Evolutionary conservation across 345 rosid species (phyloP), one percentile per base, ranked within the genome.

Genomic region (Salix arbutifolia): DNA sequence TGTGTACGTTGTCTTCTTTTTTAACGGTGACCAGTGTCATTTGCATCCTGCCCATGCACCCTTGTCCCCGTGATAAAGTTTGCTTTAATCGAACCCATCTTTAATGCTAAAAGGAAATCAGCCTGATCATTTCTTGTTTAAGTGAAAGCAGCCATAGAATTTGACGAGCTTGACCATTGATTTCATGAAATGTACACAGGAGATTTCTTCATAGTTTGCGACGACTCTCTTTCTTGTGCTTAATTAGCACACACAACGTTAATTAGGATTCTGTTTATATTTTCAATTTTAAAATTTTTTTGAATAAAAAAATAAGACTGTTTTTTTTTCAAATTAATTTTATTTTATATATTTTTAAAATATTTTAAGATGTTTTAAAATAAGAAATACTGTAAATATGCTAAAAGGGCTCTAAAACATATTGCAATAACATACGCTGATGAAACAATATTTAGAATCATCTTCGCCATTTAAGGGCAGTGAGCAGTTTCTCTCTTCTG

Each of bases 401-500:
- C 37, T 35, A 5, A 35, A 5, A 6, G 7, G 37, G 37, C 37
- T 35, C 37, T 35, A 0, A 5, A 35, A 35, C 37, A 35, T 35
- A 35, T 35, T 17, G 48, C 37, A 26, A 17, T 40, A 40, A 71
- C 17, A 42, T 64, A 37, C 64, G 10, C 31, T 75, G 31, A 65
- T 70, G 58, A 74, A 6, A 69, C 31, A 69, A 13, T 46, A 67
- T 35, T 56, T 19, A 44, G 46, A 9, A 10, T 53, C 70, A 25
- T 53, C 60, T 23, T 73, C 61, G 68, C 79, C 48, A 48, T 75
- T 80, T 75, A 53, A n/a, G 78, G 72, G 7, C 70, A 38, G 75
- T 26, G 10, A 75, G 50, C 46, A 56, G 19, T 30, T 44, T 69
- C 23, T 56, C 25, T 50, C 74, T 79, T 66, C 13, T 72, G 65